Evolutionary conservation across 2,329 filamentous ascomycete species (phyloP).

Genomic region (Parasarocladium wereldwijsianum): DNA sequence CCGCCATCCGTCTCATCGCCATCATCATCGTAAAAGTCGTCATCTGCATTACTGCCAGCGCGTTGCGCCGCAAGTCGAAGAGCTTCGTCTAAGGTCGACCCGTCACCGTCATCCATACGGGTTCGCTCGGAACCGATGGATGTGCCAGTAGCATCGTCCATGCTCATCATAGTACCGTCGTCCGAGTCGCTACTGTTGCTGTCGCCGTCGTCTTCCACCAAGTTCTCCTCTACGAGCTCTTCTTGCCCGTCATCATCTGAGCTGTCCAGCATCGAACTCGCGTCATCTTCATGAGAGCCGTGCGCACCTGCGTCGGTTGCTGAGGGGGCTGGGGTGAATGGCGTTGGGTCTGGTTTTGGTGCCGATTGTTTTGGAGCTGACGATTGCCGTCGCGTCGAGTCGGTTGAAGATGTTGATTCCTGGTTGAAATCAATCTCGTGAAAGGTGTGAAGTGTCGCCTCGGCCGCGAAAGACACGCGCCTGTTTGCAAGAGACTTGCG

Average conservation of each 20-base stretch:
- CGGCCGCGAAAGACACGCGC: conserved; percentile 90
- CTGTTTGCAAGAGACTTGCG: conserved; percentile 87
- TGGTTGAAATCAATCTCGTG: conserved; percentile 83
- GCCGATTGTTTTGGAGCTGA: conserved; percentile 36
- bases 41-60: conserved; percentile 57
- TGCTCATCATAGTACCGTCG: conserved; percentile 67
- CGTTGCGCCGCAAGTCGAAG: conserved; percentile 59
- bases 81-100: conserved; percentile 60
- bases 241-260: conserved; percentile 45
- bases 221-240: conserved; percentile 34
- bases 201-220: conserved; percentile 20
- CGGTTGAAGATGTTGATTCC: conserved; percentile 71
- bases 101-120: conserved; percentile 46
- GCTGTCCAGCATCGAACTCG: conserved; percentile 69
- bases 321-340: conserved; percentile 44
- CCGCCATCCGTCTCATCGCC: conserved; percentile 33
- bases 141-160: conserved; percentile 62
- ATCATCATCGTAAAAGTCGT: conserved; percentile 33
- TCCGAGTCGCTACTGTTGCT: conserved; percentile 44
- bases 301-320: conserved; percentile 46
- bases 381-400: conserved; percentile 62
- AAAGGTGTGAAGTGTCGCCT: conserved; percentile 94
- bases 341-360: conserved; percentile 38
- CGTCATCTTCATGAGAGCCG: conserved; percentile 47
- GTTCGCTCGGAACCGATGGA: conserved; percentile 47